phyloP scores from a whole-genome alignment of 768 basidiomycete genomes.

The Pleurotus platypus region DNA sequence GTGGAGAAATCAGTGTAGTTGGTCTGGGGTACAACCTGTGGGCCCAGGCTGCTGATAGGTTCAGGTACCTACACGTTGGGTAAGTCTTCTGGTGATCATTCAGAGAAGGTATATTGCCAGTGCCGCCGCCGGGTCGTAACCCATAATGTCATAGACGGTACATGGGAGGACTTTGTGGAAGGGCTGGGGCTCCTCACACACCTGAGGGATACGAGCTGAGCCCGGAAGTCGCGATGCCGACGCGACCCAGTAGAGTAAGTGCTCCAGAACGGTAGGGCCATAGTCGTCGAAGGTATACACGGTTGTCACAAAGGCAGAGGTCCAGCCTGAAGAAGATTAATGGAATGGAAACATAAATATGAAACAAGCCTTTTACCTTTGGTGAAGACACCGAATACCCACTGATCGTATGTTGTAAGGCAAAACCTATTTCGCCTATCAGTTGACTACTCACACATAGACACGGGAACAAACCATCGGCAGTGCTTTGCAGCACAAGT shows the following conservation, averaged over 20 bases:
- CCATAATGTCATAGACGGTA: slow-evolving; percentile 27
- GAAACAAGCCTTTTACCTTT: slow-evolving; percentile 29
- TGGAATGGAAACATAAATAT: background rate
- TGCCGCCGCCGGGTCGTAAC: slow-evolving; percentile 20
- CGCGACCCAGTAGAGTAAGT: slow-evolving; percentile 51
- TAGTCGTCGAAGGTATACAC: slow-evolving; percentile 36
- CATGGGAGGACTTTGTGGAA: slow-evolving; percentile 17
- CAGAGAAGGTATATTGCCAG: slow-evolving; percentile 19
- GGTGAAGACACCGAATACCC: slow-evolving; percentile 63
- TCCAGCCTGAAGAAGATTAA: slow-evolving; percentile 38
- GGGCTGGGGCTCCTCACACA: slow-evolving; percentile 26
- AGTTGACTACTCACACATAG: background rate
- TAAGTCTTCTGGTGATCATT: background rate
- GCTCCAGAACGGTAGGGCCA: slow-evolving; percentile 48
- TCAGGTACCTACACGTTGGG: slow-evolving; percentile 37
- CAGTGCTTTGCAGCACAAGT: slow-evolving; percentile 43
- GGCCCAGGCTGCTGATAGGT: slow-evolving; percentile 27
- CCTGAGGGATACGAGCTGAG: slow-evolving; percentile 33
- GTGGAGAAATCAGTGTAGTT: slow-evolving; percentile 19
- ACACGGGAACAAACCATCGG: slow-evolving; percentile 42
- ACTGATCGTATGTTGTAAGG: slow-evolving; percentile 55
- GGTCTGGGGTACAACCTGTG: slow-evolving; percentile 22
- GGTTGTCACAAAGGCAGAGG: slow-evolving; percentile 45
- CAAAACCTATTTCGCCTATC: slow-evolving; percentile 1
- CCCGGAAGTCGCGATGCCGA: slow-evolving; percentile 43